phyloP scores from a whole-genome alignment of 441 rosid genomes.

The Cnidoscolus chayamansa region DNA sequence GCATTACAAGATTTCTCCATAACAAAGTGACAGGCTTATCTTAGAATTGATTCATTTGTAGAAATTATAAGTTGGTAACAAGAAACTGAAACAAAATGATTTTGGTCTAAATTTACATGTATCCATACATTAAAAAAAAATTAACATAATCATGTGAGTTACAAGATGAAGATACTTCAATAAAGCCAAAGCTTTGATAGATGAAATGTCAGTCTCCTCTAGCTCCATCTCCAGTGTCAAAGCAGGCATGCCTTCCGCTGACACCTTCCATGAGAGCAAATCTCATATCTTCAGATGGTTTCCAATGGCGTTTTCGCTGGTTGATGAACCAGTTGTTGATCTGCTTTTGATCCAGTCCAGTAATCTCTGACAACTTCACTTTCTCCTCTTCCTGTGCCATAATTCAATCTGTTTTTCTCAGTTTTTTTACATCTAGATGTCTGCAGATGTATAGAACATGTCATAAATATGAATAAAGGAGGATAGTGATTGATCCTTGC shows the following conservation, averaged over 20 bases:
- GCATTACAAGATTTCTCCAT: too few species aligned
- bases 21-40: too few species aligned
- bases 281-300: slow-evolving; percentile 50
- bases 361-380: slow-evolving; percentile 37
- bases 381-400: slow-evolving; percentile 56
- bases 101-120: slow-evolving; percentile 6
- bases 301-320: slow-evolving; percentile 73
- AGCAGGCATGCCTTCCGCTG: slow-evolving; percentile 21
- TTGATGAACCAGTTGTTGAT: slow-evolving; percentile 68
- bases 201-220: slow-evolving; percentile 3
- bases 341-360: slow-evolving; percentile 57
- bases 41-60: too few species aligned
- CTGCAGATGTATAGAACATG: too few species aligned
- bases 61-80: too few species aligned
- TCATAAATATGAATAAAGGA: too few species aligned
- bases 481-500: not conserved
- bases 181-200: not conserved
- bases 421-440: too few species aligned
- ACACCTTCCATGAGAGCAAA: slow-evolving; percentile 43
- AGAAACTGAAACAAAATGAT: not conserved
- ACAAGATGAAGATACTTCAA: not conserved
- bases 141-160: not conserved
- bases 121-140: not conserved
- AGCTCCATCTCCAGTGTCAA: slow-evolving; percentile 16
- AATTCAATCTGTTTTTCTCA: not conserved